Conservation (phyloP, 257 asterid species). For the Nicotiana attenuata region DNA sequence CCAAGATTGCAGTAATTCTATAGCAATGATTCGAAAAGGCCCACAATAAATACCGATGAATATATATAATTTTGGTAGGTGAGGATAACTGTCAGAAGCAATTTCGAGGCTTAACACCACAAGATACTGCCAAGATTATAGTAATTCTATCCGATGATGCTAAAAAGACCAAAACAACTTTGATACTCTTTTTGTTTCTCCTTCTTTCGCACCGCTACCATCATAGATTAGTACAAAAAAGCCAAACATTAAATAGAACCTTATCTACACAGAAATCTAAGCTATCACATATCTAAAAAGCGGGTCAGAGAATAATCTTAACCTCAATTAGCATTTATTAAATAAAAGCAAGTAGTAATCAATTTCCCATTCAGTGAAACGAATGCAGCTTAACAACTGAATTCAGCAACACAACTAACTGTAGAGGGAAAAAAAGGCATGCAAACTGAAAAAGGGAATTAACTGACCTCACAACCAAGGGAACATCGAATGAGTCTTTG, state of each 20-base stretch:
- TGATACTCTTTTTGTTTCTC: background rate
- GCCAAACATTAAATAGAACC: background rate
- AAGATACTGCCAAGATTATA: background rate
- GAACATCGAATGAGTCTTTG: slow-evolving; percentile 39
- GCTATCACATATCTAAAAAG: no score
- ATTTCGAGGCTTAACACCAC: background rate
- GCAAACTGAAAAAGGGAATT: background rate
- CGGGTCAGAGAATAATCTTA: background rate
- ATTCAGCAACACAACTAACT: background rate
- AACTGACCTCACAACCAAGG: slow-evolving; percentile 45
- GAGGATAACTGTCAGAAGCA: background rate
- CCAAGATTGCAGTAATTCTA: background rate
- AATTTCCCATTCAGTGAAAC: background rate
- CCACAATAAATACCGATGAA: background rate
- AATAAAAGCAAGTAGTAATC: background rate
- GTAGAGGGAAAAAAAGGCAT: background rate
- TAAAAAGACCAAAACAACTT: background rate
- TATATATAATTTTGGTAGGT: background rate
- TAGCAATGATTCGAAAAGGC: background rate
- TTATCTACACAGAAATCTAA: background rate
- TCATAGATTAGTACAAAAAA: background rate
- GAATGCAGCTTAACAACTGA: background rate
- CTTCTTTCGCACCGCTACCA: background rate
- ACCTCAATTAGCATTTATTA: background rate
- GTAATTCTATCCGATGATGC: background rate